These are phyloP conservation scores for Xylariaceae sp. DNA, from an alignment of 2,329 filamentous ascomycete genomes.

Conservation along the genomic window DNA sequence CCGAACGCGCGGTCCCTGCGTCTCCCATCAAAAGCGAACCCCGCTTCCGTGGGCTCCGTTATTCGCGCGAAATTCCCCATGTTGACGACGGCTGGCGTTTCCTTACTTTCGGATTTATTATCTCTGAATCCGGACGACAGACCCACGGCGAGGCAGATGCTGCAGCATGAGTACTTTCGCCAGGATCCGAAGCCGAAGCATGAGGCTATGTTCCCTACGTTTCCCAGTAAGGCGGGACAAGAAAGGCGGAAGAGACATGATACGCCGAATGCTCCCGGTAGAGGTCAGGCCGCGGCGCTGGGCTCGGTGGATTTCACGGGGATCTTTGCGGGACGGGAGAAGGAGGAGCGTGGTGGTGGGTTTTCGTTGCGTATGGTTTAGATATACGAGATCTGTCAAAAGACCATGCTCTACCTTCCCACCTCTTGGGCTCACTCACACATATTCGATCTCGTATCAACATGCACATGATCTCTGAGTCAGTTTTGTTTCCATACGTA, in stretches of 20 bases:
- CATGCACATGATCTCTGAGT: neutral
- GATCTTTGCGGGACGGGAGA: slow-evolving; percentile 63
- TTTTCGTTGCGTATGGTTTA: slow-evolving; percentile 60
- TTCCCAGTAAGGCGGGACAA: slow-evolving; percentile 89
- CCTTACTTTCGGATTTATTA: slow-evolving; percentile 64
- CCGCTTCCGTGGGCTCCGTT: slow-evolving; percentile 43
- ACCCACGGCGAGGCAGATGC: slow-evolving; percentile 66
- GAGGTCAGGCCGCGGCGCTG: slow-evolving; percentile 59
- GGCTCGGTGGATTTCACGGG: slow-evolving; percentile 61
- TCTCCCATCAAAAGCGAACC: slow-evolving; percentile 45
- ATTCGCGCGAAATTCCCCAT: slow-evolving; percentile 76
- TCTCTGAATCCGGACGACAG: slow-evolving; percentile 67
- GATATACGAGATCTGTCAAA: no score
- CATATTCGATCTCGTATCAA: no score
- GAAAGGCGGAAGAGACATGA: slow-evolving; percentile 69
- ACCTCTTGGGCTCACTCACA: no score
- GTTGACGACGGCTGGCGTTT: slow-evolving; percentile 68
- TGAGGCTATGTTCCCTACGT: slow-evolving; percentile 91
- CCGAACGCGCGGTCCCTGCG: slow-evolving; percentile 80
- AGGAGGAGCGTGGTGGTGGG: slow-evolving; percentile 60
- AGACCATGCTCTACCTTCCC: no score
- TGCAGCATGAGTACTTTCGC: slow-evolving; percentile 76
- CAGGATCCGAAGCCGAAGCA: slow-evolving; percentile 89
- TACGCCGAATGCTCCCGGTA: slow-evolving; percentile 76
- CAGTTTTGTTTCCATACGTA: slow-evolving; percentile 1